These are phyloP conservation scores for Blastocystis sp. DNA, from an alignment of 352 stramenopile genomes.

Conservation along the genomic window DNA sequence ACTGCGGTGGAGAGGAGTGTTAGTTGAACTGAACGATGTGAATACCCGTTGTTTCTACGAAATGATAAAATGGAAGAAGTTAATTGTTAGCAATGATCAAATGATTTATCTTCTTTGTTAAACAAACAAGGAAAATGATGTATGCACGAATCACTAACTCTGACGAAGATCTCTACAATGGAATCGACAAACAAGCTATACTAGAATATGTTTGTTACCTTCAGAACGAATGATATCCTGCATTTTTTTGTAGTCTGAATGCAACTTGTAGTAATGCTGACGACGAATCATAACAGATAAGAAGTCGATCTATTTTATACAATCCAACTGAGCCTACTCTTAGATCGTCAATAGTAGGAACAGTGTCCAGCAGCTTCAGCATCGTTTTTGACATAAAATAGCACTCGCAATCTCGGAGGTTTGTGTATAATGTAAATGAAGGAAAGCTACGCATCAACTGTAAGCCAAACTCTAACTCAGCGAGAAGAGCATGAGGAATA, in stretches of 20 bases:
- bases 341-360: not conserved
- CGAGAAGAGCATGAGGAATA: not conserved
- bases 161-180: not conserved
- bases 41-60: conserved; percentile 24
- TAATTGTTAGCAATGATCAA: not conserved
- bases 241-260: not conserved
- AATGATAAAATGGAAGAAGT: conserved; percentile 8
- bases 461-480: not conserved
- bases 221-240: not conserved
- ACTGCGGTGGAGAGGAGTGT: not conserved
- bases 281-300: conserved; percentile 3
- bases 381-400: not conserved
- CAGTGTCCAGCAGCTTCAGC: not conserved
- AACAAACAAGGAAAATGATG: not conserved
- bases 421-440: conserved; percentile 25
- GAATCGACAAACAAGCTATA: not conserved
- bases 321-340: not conserved
- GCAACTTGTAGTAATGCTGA: not conserved
- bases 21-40: not conserved
- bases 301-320: not conserved
- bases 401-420: not conserved
- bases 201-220: not conserved
- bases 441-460: not conserved
- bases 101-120: not conserved
- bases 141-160: conserved; percentile 20